Evolutionary conservation across 2,329 filamentous ascomycete genomes (phyloP).

Genomic region (Hypoxylon sp.): DNA sequence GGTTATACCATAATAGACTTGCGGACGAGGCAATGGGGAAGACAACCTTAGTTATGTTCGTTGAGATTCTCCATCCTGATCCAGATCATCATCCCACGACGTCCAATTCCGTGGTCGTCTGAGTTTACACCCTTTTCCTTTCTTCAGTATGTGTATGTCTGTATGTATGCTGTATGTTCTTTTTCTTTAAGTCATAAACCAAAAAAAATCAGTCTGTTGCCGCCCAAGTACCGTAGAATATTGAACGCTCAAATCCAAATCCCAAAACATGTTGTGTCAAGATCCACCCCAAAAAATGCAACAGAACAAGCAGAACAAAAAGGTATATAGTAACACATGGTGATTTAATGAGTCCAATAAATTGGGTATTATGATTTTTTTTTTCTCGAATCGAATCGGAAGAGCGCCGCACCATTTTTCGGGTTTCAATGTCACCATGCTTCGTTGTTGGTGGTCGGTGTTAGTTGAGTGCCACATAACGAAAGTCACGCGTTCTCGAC

Average conservation of each 20-base stretch:
- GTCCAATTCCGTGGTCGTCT: slow-evolving; percentile 40
- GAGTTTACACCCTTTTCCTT: slow-evolving; percentile 35
- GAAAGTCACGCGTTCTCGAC: slow-evolving; percentile 8
- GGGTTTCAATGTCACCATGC: slow-evolving; percentile 24
- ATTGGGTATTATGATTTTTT: slow-evolving; percentile 35
- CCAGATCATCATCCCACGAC: slow-evolving; percentile 33
- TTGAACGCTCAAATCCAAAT: slow-evolving; percentile 28
- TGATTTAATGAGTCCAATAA: slow-evolving; percentile 33
- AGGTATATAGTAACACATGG: slow-evolving; percentile 47
- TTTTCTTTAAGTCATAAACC: slow-evolving; percentile 37
- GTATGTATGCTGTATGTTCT: slow-evolving; percentile 35
- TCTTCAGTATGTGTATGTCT: slow-evolving; percentile 34
- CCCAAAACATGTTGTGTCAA: slow-evolving; percentile 31
- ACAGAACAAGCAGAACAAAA: slow-evolving; percentile 30
- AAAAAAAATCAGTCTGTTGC: slow-evolving; percentile 41
- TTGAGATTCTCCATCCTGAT: slow-evolving; percentile 34
- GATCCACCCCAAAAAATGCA: slow-evolving; percentile 38
- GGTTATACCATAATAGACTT: slow-evolving; percentile 13
- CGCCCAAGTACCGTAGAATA: slow-evolving; percentile 25
- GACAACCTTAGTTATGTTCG: slow-evolving; percentile 31
- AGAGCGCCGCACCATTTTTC: slow-evolving; percentile 35
- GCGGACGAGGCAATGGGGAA: slow-evolving; percentile 24
- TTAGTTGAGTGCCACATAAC: slow-evolving; percentile 13
- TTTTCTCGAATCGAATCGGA: slow-evolving; percentile 33
- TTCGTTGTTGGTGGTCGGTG: slow-evolving; percentile 16